Percentiles rank a stretch among this genome's conserved stretches.
phyloP scores from a whole-genome alignment of 2,329 filamentous ascomycete species.

The Ciborinia camelliae region DNA sequence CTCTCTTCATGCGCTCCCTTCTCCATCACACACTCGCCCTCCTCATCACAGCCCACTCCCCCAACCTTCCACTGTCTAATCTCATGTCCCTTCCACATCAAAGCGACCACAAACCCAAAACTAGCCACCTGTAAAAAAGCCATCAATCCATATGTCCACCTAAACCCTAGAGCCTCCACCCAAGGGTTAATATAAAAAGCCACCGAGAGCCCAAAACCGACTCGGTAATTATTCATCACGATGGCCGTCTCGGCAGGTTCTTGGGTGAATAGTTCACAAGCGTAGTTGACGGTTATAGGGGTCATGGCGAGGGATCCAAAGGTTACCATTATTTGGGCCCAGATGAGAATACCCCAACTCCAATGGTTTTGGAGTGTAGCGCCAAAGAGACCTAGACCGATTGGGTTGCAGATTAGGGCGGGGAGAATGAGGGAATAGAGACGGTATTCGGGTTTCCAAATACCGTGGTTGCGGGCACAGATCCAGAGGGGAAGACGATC shows the following conservation, averaged over 20 bases:
- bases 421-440: slow-evolving; percentile 37
- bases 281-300: slow-evolving; percentile 26
- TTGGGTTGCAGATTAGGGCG: slow-evolving; percentile 35
- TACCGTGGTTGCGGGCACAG: slow-evolving; percentile 22
- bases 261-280: slow-evolving; percentile 38
- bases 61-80: slow-evolving; percentile 24
- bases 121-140: slow-evolving; percentile 39
- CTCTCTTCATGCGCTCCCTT: not conserved
- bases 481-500: slow-evolving; percentile 40
- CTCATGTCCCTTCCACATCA: slow-evolving; percentile 36
- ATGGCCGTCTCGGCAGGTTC: slow-evolving; percentile 41
- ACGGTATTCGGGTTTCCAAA: slow-evolving; percentile 43
- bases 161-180: slow-evolving; percentile 38
- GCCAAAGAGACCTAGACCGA: slow-evolving; percentile 41
- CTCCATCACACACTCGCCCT: slow-evolving; percentile 29
- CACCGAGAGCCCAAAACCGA: slow-evolving; percentile 41
- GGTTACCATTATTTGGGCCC: slow-evolving; percentile 42
- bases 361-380: slow-evolving; percentile 42
- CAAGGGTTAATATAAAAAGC: slow-evolving; percentile 43
- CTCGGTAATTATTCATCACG: slow-evolving; percentile 38
- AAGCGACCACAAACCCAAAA: slow-evolving; percentile 31
- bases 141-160: slow-evolving; percentile 44
- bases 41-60: slow-evolving; percentile 31
- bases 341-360: slow-evolving; percentile 42
- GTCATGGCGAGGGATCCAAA: slow-evolving; percentile 31